Percentiles rank a stretch among this genome's conserved stretches.
Conservation (phyloP, 768 basidiomycete species). For the Dendrothele bispora region DNA sequence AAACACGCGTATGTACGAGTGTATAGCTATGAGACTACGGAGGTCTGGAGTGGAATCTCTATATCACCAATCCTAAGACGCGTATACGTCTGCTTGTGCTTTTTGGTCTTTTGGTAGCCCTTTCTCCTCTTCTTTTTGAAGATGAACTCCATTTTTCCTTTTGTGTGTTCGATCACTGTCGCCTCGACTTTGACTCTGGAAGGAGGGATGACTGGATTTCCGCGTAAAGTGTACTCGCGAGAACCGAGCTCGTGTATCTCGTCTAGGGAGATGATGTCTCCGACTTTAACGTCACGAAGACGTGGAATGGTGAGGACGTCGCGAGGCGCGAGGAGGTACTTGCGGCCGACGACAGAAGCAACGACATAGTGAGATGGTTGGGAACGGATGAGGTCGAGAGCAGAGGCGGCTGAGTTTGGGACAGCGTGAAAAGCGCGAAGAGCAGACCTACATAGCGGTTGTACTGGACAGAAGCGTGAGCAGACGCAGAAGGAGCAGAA, state of each 20-base stretch:
- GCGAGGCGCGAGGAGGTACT: slow-evolving; percentile 86
- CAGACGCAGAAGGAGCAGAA: neutral
- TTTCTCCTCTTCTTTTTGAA: slow-evolving; percentile 99
- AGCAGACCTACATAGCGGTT: slow-evolving; percentile 4
- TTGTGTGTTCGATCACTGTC: slow-evolving; percentile 97
- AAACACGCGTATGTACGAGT: no score
- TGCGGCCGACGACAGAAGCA: slow-evolving; percentile 82
- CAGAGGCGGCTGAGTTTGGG: slow-evolving; percentile 50
- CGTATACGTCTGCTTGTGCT: slow-evolving; percentile 95
- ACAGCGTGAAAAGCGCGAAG: slow-evolving; percentile 21
- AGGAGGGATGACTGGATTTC: slow-evolving; percentile 68
- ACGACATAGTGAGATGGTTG: slow-evolving; percentile 93
- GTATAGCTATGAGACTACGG: no score
- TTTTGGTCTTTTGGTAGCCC: slow-evolving; percentile 92
- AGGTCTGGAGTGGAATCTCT: slow-evolving; percentile 33
- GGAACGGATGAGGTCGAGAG: slow-evolving; percentile 80
- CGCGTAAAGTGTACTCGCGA: slow-evolving; percentile 89
- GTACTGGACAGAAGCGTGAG: neutral
- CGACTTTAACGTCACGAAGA: slow-evolving; percentile 82
- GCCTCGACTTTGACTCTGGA: slow-evolving; percentile 73
- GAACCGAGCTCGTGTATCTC: slow-evolving; percentile 94
- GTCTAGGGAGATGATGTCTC: slow-evolving; percentile 79
- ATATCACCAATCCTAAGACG: slow-evolving; percentile 90
- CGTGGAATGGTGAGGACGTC: slow-evolving; percentile 94
- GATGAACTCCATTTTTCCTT: slow-evolving; percentile 86